Evolutionary conservation across 148 eudicot genomes (phyloP).

Genomic region (Chenopodium berlandieri): DNA sequence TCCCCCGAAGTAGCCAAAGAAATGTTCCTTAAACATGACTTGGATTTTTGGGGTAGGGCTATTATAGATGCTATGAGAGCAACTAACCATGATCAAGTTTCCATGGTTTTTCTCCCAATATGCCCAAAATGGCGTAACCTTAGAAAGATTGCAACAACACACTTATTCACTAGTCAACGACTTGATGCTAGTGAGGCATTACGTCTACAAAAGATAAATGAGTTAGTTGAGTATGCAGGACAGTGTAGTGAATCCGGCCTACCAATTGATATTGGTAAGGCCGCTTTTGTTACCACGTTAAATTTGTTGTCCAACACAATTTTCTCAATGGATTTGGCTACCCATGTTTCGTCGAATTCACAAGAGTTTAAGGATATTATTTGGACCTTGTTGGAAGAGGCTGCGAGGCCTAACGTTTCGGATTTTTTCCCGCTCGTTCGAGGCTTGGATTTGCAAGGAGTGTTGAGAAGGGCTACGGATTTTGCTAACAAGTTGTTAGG

Average conservation of each 20-base stretch:
- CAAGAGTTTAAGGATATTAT: conserved; percentile 28
- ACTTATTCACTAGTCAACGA: conserved; percentile 21
- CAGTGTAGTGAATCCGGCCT: neutral
- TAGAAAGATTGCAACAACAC: conserved; percentile 21
- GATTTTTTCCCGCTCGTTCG: conserved; percentile 19
- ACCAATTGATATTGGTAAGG: conserved; percentile 31
- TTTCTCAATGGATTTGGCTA: conserved; percentile 33
- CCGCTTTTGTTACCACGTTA: conserved; percentile 19
- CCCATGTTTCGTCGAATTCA: neutral
- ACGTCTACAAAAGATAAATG: conserved; percentile 24
- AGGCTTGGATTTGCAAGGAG: conserved; percentile 27
- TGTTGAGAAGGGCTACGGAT: neutral
- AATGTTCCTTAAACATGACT: conserved; percentile 28
- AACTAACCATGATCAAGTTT: conserved; percentile 8
- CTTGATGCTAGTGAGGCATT: conserved; percentile 25
- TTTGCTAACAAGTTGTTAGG: neutral
- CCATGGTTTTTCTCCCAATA: conserved; percentile 30
- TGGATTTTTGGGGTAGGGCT: conserved; percentile 21
- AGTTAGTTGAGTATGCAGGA: conserved; percentile 15
- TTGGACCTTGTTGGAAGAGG: conserved; percentile 3
- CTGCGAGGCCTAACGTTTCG: conserved; percentile 18
- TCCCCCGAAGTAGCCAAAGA: conserved; percentile 30
- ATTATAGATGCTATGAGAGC: neutral
- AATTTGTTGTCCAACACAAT: conserved; percentile 30
- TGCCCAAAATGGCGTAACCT: conserved; percentile 29